Base-by-base conservation (phyloP, 257 asterid species). In the Salvia miltiorrhiza region DNA sequence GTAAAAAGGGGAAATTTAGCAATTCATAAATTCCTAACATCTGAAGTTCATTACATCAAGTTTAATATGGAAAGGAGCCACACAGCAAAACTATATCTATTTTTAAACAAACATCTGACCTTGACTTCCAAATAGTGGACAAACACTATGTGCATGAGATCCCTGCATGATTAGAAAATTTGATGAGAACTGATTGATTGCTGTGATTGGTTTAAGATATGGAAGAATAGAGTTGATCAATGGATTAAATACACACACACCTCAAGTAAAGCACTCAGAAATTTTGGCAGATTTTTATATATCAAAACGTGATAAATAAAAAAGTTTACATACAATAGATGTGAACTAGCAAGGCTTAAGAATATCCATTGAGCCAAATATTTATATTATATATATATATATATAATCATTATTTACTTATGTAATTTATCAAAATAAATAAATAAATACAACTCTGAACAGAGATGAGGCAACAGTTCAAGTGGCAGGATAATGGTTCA, bases 81-180 rank as follows among this genome's bases (percentile, higher is more conserved):
- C 20, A 19, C 28, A 39, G 47, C 30, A 41, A 57, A 44, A 37
- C 24, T 21, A 58, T 40, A 44, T 55, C 32, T n/a, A 4, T 14
- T 63, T 50, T 55, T 45, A 48, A 56, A 33, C 43, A 30, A 52
- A 47, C 71, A 44, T 72, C 89, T 82, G 56, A 93, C 98, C 97
- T 93, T 90, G 81, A 93, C 94, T 80, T 93, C 97, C 95, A 93
- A 83, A 80, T 93, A 93, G 87, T 93, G 98, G 80, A 90, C 98
- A 81, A 93, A 93, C 68, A 93, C 98, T 33, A 93, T 85, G 84
- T 93, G 96, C 94, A 80, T 90, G 79, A 84, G 95, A 75, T 90
- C 97, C 98, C 98, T 93, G 97, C 88, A 85, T 65, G 61, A 82
- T 80, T 65, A 58, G 32, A 68, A 63, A 65, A 75, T 70, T 41